Conservation (phyloP, 768 basidiomycete genomes). For the Leucosporidium scottii region DNA sequence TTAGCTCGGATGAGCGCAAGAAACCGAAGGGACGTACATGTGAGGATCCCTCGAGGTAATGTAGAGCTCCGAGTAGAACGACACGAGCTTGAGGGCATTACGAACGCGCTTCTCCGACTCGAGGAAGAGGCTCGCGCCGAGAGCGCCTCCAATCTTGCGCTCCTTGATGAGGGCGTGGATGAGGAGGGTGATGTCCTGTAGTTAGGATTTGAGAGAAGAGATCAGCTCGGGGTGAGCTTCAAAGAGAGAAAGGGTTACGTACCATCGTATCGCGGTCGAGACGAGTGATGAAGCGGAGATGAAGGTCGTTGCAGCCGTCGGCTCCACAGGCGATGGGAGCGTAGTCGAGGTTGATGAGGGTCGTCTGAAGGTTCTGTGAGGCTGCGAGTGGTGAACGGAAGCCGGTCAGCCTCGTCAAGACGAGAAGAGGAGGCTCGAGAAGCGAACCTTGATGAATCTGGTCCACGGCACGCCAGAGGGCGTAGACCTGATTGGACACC, state of each 20-base stretch:
- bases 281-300: constrained; percentile 1
- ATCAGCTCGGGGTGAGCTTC: no score
- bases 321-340: not conserved
- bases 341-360: constrained; percentile 16
- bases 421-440: no score
- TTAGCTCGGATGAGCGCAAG: no score
- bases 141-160: not conserved
- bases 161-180: constrained; percentile 12
- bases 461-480: constrained; percentile 8
- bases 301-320: constrained; percentile 17
- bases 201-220: no score
- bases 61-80: constrained; percentile 8
- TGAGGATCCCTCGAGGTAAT: constrained; percentile 8
- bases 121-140: not conserved
- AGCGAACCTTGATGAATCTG: constrained; percentile 6
- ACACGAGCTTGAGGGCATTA: constrained; percentile 18
- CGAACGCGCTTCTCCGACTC: constrained; percentile 18
- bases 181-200: constrained; percentile 10
- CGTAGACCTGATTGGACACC: not conserved
- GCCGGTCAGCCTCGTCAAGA: no score
- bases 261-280: constrained; percentile 1
- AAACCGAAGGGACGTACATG: no score
- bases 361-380: constrained; percentile 7
- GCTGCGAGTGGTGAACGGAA: not conserved
- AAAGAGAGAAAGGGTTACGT: not conserved